A percentile compares a stretch with the other conserved stretches of the same genome.
Evolutionary conservation across 805 yeast species (phyloP).

Genomic region (Kodamaea leandrae): DNA sequence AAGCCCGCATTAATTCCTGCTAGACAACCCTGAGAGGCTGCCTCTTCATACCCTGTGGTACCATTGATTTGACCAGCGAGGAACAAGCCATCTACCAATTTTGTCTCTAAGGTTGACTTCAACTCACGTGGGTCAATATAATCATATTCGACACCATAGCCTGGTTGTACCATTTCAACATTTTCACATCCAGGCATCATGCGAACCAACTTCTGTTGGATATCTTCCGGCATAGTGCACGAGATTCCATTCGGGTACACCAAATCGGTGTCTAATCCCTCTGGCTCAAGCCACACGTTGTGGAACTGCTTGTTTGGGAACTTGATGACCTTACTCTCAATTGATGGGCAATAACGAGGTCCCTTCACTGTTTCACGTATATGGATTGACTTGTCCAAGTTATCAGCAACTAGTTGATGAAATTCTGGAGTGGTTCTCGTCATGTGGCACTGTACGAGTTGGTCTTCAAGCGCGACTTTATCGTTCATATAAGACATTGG

Average conservation of each 20-base stretch:
- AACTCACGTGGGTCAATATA: conserved; percentile 92
- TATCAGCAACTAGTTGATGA: conserved; percentile 65
- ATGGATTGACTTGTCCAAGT: conserved; percentile 82
- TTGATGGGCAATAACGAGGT: conserved; percentile 96
- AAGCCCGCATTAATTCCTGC: conserved; percentile 97
- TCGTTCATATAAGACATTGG: conserved; percentile 89
- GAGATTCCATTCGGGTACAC: conserved; percentile 97
- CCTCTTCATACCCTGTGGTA: conserved; percentile 98
- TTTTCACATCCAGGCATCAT: conserved; percentile 87
- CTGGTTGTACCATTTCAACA: conserved; percentile 88
- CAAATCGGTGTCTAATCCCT: conserved; percentile 82
- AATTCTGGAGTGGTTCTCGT: conserved; percentile 76
- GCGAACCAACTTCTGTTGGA: conserved; percentile 70
- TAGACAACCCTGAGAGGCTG: conserved; percentile 92
- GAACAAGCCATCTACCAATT: conserved; percentile 69
- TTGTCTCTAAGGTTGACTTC: conserved; percentile 74
- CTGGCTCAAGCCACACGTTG: conserved; percentile 94
- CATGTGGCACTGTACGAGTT: conserved; percentile 68
- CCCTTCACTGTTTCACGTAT: conserved; percentile 93
- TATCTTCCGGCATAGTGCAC: conserved; percentile 93
- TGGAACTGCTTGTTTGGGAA: conserved; percentile 77
- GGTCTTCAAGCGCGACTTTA: conserved; percentile 52
- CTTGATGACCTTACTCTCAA: conserved; percentile 82
- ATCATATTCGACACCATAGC: conserved; percentile 98
- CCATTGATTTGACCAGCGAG: conserved; percentile 98